Evolutionary conservation across 78 protist species (phyloP), one percentile per base, ranked within the genome.

Genomic region (Reticulomyxa filosa): DNA sequence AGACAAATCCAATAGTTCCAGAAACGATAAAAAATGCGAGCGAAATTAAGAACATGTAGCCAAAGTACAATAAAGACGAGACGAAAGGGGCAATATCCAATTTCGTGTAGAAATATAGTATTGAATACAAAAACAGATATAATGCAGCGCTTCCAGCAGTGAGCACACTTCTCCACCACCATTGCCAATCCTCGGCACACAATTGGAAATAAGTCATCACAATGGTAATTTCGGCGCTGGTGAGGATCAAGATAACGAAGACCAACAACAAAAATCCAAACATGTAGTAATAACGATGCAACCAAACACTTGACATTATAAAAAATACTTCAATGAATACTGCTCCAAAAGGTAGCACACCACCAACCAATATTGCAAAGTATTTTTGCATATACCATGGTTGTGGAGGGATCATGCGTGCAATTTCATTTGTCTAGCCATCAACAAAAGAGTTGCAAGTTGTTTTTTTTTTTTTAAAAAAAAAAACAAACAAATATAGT

Each of bases 81-180:
- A 32, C 48, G 35, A 26, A 3, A 33, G 32, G 57, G 4, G 62
- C 25, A 57, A 89, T 70, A 36, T 74, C 62, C 23, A 86, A 66
- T 46, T 55, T 51, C 17, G 85, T 72, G 70, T 51, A 36, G 72
- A 74, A 92, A 74, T 82, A 87, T 72, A 72, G 77, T 46, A 83
- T 38, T 6, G 89, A 37, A 77, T 88, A 92, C 20, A 83, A 66
- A 67, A 86, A 88, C 62, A 92, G 30, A 74, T 86, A 92, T 26
- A 87, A 25, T 10, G 86, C 82, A 4, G 88, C 70, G 0, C 76
- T 23, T 27, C 74, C 96, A 1, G 86, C 32, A 2, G 83, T 79
- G 62, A 90, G 26, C 80, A 83, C 87, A 1, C 90, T 55, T 42
- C 95, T 67, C 97, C 99, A 92, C 97, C 95, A 87, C 95, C 93